Evolutionary conservation across 2,329 filamentous ascomycete species (phyloP).

Genomic region (Colletotrichum eremochloae): DNA sequence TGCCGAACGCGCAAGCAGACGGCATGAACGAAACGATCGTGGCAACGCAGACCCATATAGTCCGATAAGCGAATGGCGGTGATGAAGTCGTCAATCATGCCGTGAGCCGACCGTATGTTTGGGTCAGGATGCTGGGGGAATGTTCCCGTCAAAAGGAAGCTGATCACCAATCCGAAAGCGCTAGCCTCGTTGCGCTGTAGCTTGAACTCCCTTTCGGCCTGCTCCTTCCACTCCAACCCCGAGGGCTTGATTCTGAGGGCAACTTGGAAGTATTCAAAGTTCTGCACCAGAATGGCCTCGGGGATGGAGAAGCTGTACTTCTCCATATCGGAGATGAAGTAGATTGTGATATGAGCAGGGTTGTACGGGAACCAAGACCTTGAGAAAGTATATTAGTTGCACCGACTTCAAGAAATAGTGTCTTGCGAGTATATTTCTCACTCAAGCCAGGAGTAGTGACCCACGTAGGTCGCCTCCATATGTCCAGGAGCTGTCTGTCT

Average conservation of each 20-base stretch:
- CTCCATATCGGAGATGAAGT: not conserved
- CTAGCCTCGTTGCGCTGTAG: not conserved
- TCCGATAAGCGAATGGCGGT: conserved; percentile 10
- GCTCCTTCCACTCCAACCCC: conserved; percentile 8
- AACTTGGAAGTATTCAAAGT: conserved; percentile 12
- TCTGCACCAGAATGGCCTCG: conserved; percentile 8
- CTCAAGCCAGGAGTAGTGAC: conserved; percentile 23
- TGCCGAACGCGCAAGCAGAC: conserved; percentile 26
- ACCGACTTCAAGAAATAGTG: too few species aligned
- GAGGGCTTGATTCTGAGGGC: not conserved
- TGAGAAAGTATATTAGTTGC: not conserved
- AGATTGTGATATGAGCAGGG: conserved; percentile 19
- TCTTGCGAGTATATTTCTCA: not conserved
- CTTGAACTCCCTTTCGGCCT: not conserved
- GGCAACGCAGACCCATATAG: not conserved
- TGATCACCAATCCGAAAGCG: conserved; percentile 20
- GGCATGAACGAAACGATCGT: not conserved
- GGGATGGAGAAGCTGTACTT: conserved; percentile 4
- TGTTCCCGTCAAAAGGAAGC: conserved; percentile 25
- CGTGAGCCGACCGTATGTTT: not conserved
- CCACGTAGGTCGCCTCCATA: conserved; percentile 18
- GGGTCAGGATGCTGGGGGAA: conserved; percentile 19
- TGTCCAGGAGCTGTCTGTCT: conserved; percentile 21
- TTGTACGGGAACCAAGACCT: conserved; percentile 34
- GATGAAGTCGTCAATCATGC: conserved; percentile 20